Conservation (phyloP, 352 stramenopile genomes). For the Bremia lactucae region DNA sequence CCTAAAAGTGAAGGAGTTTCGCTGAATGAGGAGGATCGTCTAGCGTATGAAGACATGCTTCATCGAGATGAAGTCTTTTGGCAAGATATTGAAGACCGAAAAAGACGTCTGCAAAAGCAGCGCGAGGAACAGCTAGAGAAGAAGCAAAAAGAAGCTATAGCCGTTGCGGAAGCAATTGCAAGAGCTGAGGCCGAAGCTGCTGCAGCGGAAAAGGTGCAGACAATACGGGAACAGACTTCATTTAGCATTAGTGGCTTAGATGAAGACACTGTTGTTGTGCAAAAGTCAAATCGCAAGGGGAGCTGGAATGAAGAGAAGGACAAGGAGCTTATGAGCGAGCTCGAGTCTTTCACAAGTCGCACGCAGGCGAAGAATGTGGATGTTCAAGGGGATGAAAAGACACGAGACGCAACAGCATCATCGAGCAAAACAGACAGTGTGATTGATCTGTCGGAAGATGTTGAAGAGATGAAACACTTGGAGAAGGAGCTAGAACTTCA, state of each 20-base stretch:
- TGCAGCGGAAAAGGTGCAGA: constrained; percentile 19
- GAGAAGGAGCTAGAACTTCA: constrained; percentile 77
- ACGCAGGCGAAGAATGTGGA: constrained; percentile 36
- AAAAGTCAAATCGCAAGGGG: constrained; percentile 43
- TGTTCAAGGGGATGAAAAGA: constrained; percentile 37
- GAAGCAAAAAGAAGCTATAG: constrained; percentile 41
- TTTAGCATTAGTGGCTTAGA: constrained; percentile 72
- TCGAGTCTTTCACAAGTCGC: constrained; percentile 64
- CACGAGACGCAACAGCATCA: constrained; percentile 6
- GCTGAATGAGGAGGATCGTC: constrained; percentile 67
- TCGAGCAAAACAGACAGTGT: constrained; percentile 23
- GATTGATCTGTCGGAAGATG: constrained; percentile 47
- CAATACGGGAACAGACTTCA: constrained; percentile 30
- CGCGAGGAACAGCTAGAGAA: constrained; percentile 62
- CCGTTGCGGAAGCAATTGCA: constrained; percentile 23
- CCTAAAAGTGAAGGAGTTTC: constrained; percentile 62
- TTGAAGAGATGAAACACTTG: constrained; percentile 74
- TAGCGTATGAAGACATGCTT: constrained; percentile 84
- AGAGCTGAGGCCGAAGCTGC: constrained; percentile 24
- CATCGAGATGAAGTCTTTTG: constrained; percentile 80
- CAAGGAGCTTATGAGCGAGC: constrained; percentile 77
- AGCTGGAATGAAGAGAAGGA: constrained; percentile 83
- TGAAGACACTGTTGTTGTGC: constrained; percentile 34
- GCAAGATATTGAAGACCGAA: constrained; percentile 75
- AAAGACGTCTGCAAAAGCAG: constrained; percentile 56